Percentiles rank a stretch among this genome's conserved stretches.
Conservation (phyloP, 306 rosid genomes). For the Nissolia schottii region DNA sequence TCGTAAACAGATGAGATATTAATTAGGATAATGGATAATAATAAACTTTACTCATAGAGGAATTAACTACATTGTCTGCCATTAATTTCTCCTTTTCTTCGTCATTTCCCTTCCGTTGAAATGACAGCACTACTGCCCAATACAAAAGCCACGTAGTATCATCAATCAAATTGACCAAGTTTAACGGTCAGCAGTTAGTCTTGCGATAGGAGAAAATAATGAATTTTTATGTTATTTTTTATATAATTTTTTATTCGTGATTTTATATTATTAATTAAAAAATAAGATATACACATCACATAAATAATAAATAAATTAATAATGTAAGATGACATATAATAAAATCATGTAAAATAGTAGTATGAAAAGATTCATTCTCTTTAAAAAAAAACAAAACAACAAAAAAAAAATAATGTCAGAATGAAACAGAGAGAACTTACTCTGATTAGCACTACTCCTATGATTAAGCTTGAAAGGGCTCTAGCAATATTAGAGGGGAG, state of each 20-base stretch:
- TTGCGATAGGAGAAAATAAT: slow-evolving; percentile 16
- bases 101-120: slow-evolving; percentile 37
- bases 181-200: slow-evolving; percentile 43
- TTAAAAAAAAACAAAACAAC: no score
- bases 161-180: slow-evolving; percentile 41
- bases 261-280: no score
- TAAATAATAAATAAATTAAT: neutral
- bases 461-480: slow-evolving; percentile 23
- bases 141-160: slow-evolving; percentile 10
- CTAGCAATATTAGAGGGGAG: slow-evolving; percentile 22
- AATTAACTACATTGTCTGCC: slow-evolving; percentile 47
- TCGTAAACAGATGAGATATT: neutral
- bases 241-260: no score
- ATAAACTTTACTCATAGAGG: slow-evolving; percentile 8
- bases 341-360: no score
- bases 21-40: neutral
- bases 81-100: slow-evolving; percentile 23
- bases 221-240: no score
- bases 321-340: no score
- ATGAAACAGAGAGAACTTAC: slow-evolving; percentile 11
- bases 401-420: slow-evolving; percentile 19
- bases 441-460: slow-evolving; percentile 30
- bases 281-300: no score
- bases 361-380: no score
- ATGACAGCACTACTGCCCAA: slow-evolving; percentile 51